These are phyloP conservation scores for Trametopsis cervina DNA, from an alignment of 768 basidiomycete genomes.

Conservation along the genomic window DNA sequence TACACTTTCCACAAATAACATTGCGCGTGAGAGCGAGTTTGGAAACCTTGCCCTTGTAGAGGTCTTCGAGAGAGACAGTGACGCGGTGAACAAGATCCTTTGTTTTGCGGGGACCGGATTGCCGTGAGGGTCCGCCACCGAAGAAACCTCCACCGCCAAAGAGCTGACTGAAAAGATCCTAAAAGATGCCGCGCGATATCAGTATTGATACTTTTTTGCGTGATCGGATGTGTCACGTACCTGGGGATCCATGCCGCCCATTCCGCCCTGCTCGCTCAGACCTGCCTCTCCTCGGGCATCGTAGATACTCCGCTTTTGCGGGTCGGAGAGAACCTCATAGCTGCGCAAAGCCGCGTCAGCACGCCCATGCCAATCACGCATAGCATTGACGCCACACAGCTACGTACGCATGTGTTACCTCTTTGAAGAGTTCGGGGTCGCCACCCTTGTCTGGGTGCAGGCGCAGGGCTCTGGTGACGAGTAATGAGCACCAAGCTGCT, in stretches of 20 bases:
- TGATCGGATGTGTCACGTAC: constrained; percentile 31
- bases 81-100: constrained; percentile 98
- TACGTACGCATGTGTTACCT: constrained; percentile 92
- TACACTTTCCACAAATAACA: constrained; percentile 88
- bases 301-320: constrained; percentile 74
- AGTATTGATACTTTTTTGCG: not conserved
- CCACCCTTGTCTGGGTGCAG: constrained; percentile 93
- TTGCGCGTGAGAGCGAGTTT: constrained; percentile 96
- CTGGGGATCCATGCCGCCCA: constrained; percentile 97
- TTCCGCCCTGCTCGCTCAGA: constrained; percentile 75
- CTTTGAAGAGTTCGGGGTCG: constrained; percentile 95
- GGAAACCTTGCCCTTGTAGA: constrained; percentile 98
- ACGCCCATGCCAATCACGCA: no score
- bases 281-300: constrained; percentile 93
- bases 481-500: not conserved
- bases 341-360: constrained; percentile 31
- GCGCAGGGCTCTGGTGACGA: constrained; percentile 59
- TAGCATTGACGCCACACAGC: no score
- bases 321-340: constrained; percentile 89
- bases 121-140: constrained; percentile 63
- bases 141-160: constrained; percentile 80
- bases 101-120: constrained; percentile 80
- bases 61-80: constrained; percentile 92
- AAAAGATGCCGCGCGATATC: not conserved
- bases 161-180: constrained; percentile 96